Base-by-base conservation (phyloP, 2,329 filamentous ascomycete genomes). In the Ophiostoma australiae region DNA sequence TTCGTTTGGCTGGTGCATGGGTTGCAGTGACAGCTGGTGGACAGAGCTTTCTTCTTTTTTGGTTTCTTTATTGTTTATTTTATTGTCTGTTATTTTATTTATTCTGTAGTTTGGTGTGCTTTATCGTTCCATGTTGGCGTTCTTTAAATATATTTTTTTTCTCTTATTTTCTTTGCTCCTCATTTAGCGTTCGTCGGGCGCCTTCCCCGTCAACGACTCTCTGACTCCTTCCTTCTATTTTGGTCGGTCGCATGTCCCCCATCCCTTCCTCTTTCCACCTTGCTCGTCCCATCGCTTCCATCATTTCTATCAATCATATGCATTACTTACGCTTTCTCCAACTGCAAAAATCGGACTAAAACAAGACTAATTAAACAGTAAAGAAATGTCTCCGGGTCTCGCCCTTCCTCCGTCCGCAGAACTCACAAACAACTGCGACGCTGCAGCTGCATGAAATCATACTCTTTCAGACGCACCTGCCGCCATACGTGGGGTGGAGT, bases 401-500 rank as follows among this genome's bases (percentile, higher is more conserved):
- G 11, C 55, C 55, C 27, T 33, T 15, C 10, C 52, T 27, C 17
- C 17, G 44, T 48, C 17, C 44, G 17, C 65, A 27, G 58, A 39
- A 33, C 23, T 15, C 10, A 39, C 27, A 58, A 39, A 58, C 63
- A 70, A 66, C 68, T 73, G 68, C 72, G 68, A 71, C 70, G 68
- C 70, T 70, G 72, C 70, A 71, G 68, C 39, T 70, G 63, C 70
- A 70, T 52, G 70, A 58, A 41, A 35, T 52, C 63, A 72, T 41
- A 33, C 65, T 69, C 67, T 58, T 44, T 69, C 66, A 67, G 72
- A 69, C 72, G 65, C 67, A 67, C 70, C 70, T 72, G 67, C 72
- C 70, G 70, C 72, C 41, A 67, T 72, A 67, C 72, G 72, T 73
- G 70, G 72, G 71, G 69, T 72, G 52, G 17, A 52, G 61, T 63